phyloP scores from a whole-genome alignment of 495 filamentous ascomycete species.

The Hyaloscypha finlandica region DNA sequence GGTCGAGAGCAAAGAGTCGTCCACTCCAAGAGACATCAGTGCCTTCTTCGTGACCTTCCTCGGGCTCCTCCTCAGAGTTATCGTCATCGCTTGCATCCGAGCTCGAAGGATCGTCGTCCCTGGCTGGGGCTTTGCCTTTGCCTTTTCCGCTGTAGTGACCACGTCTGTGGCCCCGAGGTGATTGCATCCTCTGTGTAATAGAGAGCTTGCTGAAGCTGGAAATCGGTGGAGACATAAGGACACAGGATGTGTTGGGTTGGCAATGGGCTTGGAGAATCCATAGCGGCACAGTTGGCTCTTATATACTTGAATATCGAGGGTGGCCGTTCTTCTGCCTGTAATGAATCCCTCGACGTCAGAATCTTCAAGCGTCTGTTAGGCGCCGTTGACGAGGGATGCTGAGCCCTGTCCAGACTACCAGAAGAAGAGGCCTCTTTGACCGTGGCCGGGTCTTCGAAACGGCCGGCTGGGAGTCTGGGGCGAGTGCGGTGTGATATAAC shows the following conservation, averaged over 20 bases:
- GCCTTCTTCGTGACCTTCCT: conserved; percentile 11
- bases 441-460: conserved; percentile 22
- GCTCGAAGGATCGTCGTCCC: conserved; percentile 9
- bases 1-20: conserved; percentile 28
- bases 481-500: conserved; percentile 12
- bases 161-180: conserved; percentile 18
- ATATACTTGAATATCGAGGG: conserved; percentile 24
- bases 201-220: conserved; percentile 34
- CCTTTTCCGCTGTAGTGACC: conserved; percentile 15
- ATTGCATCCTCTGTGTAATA: conserved; percentile 25
- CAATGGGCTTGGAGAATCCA: conserved; percentile 31
- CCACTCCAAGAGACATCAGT: conserved; percentile 10
- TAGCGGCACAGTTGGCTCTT: conserved; percentile 20
- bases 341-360: conserved; percentile 24
- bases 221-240: conserved; percentile 32
- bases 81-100: conserved; percentile 9
- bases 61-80: conserved; percentile 6
- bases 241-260: conserved; percentile 36
- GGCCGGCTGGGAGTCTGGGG: conserved; percentile 35
- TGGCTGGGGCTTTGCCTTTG: conserved; percentile 26
- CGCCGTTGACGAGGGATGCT: conserved; percentile 22
- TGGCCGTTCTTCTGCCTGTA: conserved; percentile 22
- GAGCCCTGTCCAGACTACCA: conserved; percentile 25
- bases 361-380: conserved; percentile 21
- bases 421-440: conserved; percentile 20